Evolutionary conservation across 106 monocot genomes (phyloP), one percentile per base, ranked within the genome.

Genomic region (Dendrobium catenatum): DNA sequence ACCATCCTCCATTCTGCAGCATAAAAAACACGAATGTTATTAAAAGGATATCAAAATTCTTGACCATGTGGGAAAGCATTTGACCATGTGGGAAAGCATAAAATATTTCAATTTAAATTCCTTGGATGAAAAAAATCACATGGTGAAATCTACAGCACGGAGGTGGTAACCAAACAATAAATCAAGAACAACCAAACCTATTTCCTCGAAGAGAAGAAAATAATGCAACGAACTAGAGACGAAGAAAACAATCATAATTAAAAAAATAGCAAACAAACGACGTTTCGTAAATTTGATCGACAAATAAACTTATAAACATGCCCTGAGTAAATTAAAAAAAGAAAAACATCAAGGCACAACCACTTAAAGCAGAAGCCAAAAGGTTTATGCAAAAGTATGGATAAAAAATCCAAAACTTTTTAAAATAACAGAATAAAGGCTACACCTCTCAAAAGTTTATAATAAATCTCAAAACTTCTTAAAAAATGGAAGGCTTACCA

Each of bases 1-100:
- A 95, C 86, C 90, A 99, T 89, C 59, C 90, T 91, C 96, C 96
- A 96, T 29, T 82, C 96, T 94, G 72, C 49, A 73, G 41, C 26
- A 5, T 46, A 27, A 24, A 48, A 49, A 5, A 76, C 13, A 76
- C 76, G 2, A 51, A 49, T 76, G 22, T 26, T 9, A 49, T 1
- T 24, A 24, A 49, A 49, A 51, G 24, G 11, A 76, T 47, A 74
- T 74, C 19, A 37, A 42, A 74, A 16, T 70, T 74, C 6, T 19
- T 5, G 7, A 3, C n/a, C 43, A 42, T 42, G 74, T 74, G 19
- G 7, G 13, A 47, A 49, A 76, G n/a, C 76, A 76, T 51, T 19
- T 5, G 7, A 3, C n/a, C 43, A 42, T 42, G 74, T 74, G 19
- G 7, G 13, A 47, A 49, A 76, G n/a, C 76, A 76, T 51, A 76